These are phyloP conservation scores for Alternaria triticina DNA, from an alignment of 2,329 filamentous ascomycete species.

Conservation along the genomic window DNA sequence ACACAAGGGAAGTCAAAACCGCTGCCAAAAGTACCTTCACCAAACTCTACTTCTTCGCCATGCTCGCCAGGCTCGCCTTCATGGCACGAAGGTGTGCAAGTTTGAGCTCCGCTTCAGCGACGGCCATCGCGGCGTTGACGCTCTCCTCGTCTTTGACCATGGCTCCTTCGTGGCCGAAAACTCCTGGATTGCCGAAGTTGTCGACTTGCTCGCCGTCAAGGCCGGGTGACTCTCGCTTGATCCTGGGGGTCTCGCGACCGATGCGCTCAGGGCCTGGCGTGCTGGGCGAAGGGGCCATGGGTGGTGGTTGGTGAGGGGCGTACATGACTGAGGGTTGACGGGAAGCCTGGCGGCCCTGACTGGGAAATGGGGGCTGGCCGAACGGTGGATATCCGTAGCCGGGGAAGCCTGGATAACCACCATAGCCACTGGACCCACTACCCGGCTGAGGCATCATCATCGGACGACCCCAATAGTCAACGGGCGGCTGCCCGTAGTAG, in stretches of 20 bases:
- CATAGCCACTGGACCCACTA: neutral
- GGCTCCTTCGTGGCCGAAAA: neutral
- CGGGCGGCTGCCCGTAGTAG: neutral
- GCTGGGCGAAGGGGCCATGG: conserved; percentile 1
- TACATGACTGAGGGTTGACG: no score
- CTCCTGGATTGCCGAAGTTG: neutral
- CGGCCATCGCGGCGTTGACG: conserved; percentile 17
- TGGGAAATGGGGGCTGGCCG: neutral
- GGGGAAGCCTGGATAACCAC: conserved; percentile 5
- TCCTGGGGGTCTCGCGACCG: neutral
- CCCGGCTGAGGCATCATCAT: neutral
- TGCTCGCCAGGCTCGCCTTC: neutral
- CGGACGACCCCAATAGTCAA: conserved; percentile 9
- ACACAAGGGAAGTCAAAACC: neutral
- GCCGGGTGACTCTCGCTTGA: conserved; percentile 28
- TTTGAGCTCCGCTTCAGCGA: conserved; percentile 20
- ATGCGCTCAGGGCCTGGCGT: neutral
- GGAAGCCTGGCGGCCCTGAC: neutral
- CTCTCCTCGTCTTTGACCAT: neutral
- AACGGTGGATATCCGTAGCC: neutral
- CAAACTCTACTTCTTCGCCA: neutral
- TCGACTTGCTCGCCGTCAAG: conserved; percentile 5
- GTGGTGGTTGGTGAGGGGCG: neutral
- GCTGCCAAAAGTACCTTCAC: neutral
- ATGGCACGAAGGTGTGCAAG: conserved; percentile 16